Evolutionary conservation across 306 rosid genomes (phyloP).

Genomic region (Pterocarpus santalinus): DNA sequence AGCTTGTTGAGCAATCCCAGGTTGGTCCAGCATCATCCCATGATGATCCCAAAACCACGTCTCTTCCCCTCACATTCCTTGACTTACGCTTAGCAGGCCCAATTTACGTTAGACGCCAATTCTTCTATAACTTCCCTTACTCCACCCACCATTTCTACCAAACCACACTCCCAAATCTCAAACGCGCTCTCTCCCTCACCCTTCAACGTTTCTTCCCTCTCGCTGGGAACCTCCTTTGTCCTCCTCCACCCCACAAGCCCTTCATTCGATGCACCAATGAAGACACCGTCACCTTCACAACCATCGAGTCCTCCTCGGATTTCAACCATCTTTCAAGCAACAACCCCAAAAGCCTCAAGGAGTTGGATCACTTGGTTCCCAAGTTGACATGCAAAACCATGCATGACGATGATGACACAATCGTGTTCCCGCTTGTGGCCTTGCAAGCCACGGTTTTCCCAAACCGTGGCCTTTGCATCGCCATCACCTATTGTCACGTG

Average conservation of each 20-base stretch:
- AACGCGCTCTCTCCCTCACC: conserved; percentile 55
- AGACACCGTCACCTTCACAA: conserved; percentile 35
- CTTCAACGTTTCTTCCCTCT: conserved; percentile 50
- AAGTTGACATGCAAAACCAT: conserved; percentile 1
- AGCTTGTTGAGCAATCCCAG: conserved; percentile 40
- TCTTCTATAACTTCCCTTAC: conserved; percentile 57
- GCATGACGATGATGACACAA: conserved; percentile 10
- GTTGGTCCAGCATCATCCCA: conserved; percentile 13
- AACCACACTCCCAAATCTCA: conserved; percentile 55
- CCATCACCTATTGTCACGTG: conserved; percentile 55
- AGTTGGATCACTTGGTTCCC: conserved; percentile 41
- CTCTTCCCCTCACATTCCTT: conserved; percentile 60
- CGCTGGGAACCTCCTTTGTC: conserved; percentile 48
- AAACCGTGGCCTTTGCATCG: conserved; percentile 48
- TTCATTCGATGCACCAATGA: conserved; percentile 13
- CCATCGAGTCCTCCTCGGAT: not conserved
- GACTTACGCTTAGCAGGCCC: conserved; percentile 60
- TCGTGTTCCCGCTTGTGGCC: conserved; percentile 41
- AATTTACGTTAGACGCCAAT: conserved; percentile 49
- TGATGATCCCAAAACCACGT: not conserved
- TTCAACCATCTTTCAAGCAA: conserved; percentile 45
- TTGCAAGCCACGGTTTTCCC: conserved; percentile 50
- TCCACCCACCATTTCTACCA: conserved; percentile 42
- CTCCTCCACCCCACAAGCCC: conserved; percentile 52
- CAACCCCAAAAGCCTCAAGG: conserved; percentile 32